These are phyloP conservation scores for Aeschynomene evenia DNA, from an alignment of 306 rosid species.

Conservation along the genomic window DNA sequence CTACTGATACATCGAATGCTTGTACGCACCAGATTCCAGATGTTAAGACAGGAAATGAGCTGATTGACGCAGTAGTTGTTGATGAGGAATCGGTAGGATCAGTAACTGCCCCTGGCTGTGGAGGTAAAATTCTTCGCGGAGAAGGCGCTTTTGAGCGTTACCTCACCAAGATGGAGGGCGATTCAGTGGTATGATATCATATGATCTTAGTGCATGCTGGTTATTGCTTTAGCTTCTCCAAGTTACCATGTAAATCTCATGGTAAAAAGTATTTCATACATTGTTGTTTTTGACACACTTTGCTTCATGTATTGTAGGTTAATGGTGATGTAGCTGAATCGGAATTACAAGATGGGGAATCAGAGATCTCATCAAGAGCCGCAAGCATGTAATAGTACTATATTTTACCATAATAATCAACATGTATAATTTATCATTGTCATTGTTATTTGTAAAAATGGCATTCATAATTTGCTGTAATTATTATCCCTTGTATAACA, in stretches of 20 bases:
- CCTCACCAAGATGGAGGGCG: slow-evolving; percentile 49
- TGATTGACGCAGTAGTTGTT: slow-evolving; percentile 74
- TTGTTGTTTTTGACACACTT: slow-evolving; percentile 17
- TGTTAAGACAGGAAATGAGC: slow-evolving; percentile 60
- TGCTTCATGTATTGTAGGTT: slow-evolving; percentile 39
- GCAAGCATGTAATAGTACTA: slow-evolving; percentile 61
- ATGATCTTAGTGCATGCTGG: not conserved
- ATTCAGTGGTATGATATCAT: slow-evolving; percentile 51
- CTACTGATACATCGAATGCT: slow-evolving; percentile 21
- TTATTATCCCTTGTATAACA: slow-evolving; percentile 45
- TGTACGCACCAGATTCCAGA: slow-evolving; percentile 68
- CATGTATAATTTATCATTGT: slow-evolving; percentile 28
- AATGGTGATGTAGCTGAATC: slow-evolving; percentile 42
- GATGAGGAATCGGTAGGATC: slow-evolving; percentile 73
- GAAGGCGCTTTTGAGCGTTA: slow-evolving; percentile 64
- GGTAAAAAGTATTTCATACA: not conserved
- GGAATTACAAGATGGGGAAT: slow-evolving; percentile 60
- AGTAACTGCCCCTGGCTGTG: slow-evolving; percentile 48
- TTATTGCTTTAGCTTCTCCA: not conserved
- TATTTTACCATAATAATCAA: slow-evolving; percentile 18
- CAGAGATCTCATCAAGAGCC: slow-evolving; percentile 73
- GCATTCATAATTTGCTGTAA: slow-evolving; percentile 45
- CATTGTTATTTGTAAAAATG: slow-evolving; percentile 43
- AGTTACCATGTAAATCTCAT: not conserved
- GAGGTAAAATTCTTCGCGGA: slow-evolving; percentile 76